phyloP scores from a whole-genome alignment of 495 filamentous ascomycete species.

The Talaromyces proteolyticus region DNA sequence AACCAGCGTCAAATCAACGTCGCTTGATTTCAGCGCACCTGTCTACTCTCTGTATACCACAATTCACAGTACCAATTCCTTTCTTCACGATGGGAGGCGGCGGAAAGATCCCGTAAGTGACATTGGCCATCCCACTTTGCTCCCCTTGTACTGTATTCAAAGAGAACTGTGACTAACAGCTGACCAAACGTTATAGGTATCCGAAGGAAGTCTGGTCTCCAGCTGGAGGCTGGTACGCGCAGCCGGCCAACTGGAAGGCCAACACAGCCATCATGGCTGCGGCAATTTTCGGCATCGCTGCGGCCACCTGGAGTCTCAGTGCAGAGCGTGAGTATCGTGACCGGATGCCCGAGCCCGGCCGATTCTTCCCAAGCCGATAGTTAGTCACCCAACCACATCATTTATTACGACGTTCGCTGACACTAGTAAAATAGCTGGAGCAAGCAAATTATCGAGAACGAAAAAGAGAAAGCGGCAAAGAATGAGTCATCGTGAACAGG shows the following conservation, averaged over 20 bases:
- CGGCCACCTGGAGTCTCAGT: conserved; percentile 70
- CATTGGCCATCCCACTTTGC: background rate
- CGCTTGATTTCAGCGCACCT: conserved; percentile 2
- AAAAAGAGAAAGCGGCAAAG: conserved; percentile 52
- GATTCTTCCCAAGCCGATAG: conserved; percentile 97
- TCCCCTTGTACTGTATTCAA: too few species aligned
- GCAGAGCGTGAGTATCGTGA: conserved; percentile 74
- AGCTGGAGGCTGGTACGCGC: conserved; percentile 93
- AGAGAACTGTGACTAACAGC: conserved; percentile 6
- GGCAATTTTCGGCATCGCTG: conserved; percentile 68
- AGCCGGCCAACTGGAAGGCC: conserved; percentile 86
- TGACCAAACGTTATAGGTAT: conserved; percentile 55
- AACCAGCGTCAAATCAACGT: conserved; percentile 3
- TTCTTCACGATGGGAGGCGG: conserved; percentile 51
- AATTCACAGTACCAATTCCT: conserved; percentile 15
- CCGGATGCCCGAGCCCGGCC: conserved; percentile 77
- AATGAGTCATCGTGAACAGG: conserved; percentile 42
- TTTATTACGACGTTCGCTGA: conserved; percentile 8
- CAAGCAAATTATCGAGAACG: conserved; percentile 85
- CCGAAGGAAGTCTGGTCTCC: conserved; percentile 99
- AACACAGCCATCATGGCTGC: conserved; percentile 84
- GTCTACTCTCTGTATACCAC: conserved; percentile 12
- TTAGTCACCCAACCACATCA: conserved; percentile 39
- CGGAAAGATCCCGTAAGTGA: conserved; percentile 84
- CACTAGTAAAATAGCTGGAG: conserved; percentile 63